Evolutionary conservation across 139 green algal species (phyloP), one percentile per base, ranked within the genome.

Genomic region (Raphidocelis subcapitata): DNA sequence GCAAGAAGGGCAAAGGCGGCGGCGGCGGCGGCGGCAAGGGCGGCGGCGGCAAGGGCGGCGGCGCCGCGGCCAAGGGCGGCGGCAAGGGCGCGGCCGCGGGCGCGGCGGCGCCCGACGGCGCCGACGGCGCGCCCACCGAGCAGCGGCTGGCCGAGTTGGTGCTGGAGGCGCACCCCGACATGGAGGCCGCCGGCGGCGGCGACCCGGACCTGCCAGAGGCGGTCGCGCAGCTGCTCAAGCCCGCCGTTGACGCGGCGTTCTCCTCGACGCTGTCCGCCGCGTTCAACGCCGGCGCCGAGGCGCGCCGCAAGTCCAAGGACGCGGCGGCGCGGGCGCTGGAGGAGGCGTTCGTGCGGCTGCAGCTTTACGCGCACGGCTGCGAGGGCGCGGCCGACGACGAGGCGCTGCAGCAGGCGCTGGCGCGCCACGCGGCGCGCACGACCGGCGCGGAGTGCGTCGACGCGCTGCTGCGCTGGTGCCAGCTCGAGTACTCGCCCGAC

Each of bases 211-310:
- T 94, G 12, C 76, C 78, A 23, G 18, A 59, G 2, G 73, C 66
- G 1, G 31, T 90, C 3, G 85, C 82, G 8, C 65, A 74, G 51
- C 51, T 85, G 55, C 63, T 97, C 20, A 72, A 83, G 28, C 79
- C 79, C 0, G 69, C 75, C 15, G 86, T 86, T 2, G 52, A 93
- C n/a, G 67, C 76, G 20, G 86, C 85, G 56, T 93, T 88, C 52
- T 85, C 91, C 47, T 69, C 77, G 15, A 79, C 84, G 4, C 81
- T 93, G 57, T 37, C 80, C 14, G 87, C 79, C 2, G 89, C 89
- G 28, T 91, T 95, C 67, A 88, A 81, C 14, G 84, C 89, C 28
- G 86, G 87, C 8, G 88, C 90, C 18, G 92, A 94, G 79, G 79
- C 81, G n/a, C 72, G 88, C 49, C 75, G 84, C 36, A 77, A 79